Base-by-base conservation (phyloP, 345 rosid genomes). In the Linum lewisii region DNA sequence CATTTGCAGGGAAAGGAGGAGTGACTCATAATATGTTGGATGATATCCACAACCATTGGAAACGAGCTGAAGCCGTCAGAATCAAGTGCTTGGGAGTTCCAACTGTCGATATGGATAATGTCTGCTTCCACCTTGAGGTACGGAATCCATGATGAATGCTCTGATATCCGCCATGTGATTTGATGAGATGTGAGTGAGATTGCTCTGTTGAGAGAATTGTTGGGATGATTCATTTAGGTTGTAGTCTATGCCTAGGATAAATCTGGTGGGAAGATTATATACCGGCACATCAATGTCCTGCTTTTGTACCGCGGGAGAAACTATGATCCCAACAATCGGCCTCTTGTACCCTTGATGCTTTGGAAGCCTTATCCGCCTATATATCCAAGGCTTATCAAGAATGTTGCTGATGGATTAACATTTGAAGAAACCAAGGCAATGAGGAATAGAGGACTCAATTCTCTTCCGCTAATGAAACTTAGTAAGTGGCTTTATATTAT, bases 321-420 rank as follows among this genome's bases (percentile, higher is more conserved):
- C 52, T 88, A 86, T 76, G 88, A 86, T 73, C 82, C 87, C 6
- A 74, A 81, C 69, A 79, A 69, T 57, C 79, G 86, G 34, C 87
- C 88, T 20, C 71, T 75, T 22, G 69, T 88, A 64, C 98, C 98
- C 54, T 76, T 81, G 59, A 88, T 86, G 96, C 66, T 92, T 15
- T 92, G 98, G 98, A 91, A 82, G 81, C 96, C 98, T 42, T 83
- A 84, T 73, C 74, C 86, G 8, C 98, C 96, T 3, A 86, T 91
- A 67, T 91, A 82, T 63, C 93, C 87, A 0, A 86, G 59, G 73
- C 93, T 91, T 57, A 87, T 86, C 59, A 83, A 81, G 78, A 79
- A 79, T 59, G 78, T 84, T 0, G 87, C 82, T 0, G 93, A 82
- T 67, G 96, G 98, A 5, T 69, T 86, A 42, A 79, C 93, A 3